These are phyloP conservation scores for Amanita polypyramis DNA, from an alignment of 768 basidiomycete species.

Conservation along the genomic window DNA sequence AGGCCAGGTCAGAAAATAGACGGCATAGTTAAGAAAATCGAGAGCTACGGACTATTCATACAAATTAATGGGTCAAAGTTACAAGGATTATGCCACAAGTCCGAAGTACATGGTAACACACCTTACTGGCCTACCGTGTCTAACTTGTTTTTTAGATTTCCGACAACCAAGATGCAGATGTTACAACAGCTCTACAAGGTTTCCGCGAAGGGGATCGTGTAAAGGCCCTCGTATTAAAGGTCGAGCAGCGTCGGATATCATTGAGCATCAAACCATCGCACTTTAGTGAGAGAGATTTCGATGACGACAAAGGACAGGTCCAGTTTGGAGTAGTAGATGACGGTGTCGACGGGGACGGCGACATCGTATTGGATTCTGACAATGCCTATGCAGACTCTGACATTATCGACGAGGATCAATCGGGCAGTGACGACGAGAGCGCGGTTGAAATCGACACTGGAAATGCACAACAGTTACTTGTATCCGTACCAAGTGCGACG, in stretches of 20 bases:
- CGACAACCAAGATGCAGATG: conserved; percentile 78
- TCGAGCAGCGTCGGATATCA: conserved; percentile 72
- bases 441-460: not conserved
- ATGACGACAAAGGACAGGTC: conserved; percentile 8
- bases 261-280: conserved; percentile 86
- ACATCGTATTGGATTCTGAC: conserved; percentile 8
- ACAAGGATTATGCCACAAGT: conserved; percentile 89
- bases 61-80: conserved; percentile 78
- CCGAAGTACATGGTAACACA: conserved; percentile 46
- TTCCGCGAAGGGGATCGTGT: conserved; percentile 86
- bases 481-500: conserved; percentile 8
- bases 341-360: conserved; percentile 18
- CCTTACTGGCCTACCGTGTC: not conserved
- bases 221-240: conserved; percentile 61
- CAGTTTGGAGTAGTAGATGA: conserved; percentile 3
- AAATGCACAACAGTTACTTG: conserved; percentile 7
- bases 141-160: conserved; percentile 50
- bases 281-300: conserved; percentile 37
- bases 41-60: conserved; percentile 90
- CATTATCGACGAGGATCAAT: not conserved
- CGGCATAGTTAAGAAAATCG: conserved; percentile 70
- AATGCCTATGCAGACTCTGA: conserved; percentile 4
- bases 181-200: conserved; percentile 61
- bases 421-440: conserved; percentile 5
- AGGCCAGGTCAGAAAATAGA: conserved; percentile 72